Percentiles rank a stretch among this genome's conserved stretches.
Conservation (phyloP, 1,284 basidiomycete species). For the Cryptococcus depauperatus region DNA sequence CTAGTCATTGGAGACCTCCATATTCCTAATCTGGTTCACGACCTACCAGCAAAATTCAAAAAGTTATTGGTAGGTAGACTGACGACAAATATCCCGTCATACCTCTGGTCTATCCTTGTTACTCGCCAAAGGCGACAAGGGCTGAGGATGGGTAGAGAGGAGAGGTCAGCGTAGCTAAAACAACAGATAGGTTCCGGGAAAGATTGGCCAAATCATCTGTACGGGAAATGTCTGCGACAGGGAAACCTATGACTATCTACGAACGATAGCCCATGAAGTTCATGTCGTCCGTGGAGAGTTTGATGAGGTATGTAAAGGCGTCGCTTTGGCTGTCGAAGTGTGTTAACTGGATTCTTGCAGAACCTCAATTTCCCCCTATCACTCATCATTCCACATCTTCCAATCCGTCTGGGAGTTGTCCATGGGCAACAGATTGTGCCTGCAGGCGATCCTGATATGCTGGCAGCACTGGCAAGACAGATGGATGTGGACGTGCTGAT, state of each 20-base stretch:
- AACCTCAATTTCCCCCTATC: slow-evolving; percentile 65
- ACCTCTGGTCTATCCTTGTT: no score
- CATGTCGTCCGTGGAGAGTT: slow-evolving; percentile 90
- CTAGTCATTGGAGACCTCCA: slow-evolving; percentile 91
- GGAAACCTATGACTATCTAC: slow-evolving; percentile 95
- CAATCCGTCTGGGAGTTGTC: slow-evolving; percentile 81
- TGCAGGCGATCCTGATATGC: slow-evolving; percentile 79
- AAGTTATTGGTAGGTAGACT: slow-evolving; percentile 63
- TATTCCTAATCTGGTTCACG: slow-evolving; percentile 77
- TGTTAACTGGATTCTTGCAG: slow-evolving; percentile 7
- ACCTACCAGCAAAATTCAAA: slow-evolving; percentile 92
- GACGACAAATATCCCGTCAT: no score
- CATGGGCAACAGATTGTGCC: slow-evolving; percentile 95
- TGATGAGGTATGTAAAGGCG: slow-evolving; percentile 62
- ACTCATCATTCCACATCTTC: slow-evolving; percentile 65
- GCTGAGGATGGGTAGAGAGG: no score
- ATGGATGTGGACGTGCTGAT: slow-evolving; percentile 97
- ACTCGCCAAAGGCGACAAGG: no score
- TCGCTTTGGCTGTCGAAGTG: not conserved
- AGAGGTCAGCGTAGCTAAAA: no score
- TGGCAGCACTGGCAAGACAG: slow-evolving; percentile 78
- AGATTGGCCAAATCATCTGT: slow-evolving; percentile 96
- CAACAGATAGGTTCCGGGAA: slow-evolving; percentile 74
- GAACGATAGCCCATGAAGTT: slow-evolving; percentile 91
- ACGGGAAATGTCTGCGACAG: slow-evolving; percentile 97